Evolutionary conservation across 495 filamentous ascomycete species (phyloP).

Genomic region (Neurospora sp.): DNA sequence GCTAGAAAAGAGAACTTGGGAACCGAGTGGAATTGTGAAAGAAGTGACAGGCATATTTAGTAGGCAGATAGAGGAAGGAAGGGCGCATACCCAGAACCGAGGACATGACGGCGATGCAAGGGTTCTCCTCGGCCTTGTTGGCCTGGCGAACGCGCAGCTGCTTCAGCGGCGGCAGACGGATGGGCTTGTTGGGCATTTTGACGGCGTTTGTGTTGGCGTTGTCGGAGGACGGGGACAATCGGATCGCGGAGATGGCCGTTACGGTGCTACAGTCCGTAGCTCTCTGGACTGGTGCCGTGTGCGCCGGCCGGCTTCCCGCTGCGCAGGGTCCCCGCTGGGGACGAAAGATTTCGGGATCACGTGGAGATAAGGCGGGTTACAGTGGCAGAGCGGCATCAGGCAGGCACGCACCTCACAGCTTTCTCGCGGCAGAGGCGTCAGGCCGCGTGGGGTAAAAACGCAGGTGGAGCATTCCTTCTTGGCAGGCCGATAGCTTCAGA

Average conservation of each 20-base stretch:
- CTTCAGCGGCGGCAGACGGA: constrained; percentile 79
- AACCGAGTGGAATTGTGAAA: neutral
- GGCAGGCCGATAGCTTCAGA: neutral
- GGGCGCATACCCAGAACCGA: constrained; percentile 61
- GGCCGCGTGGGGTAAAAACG: neutral
- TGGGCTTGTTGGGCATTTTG: constrained; percentile 34
- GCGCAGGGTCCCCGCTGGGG: neutral
- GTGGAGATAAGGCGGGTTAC: constrained; percentile 15
- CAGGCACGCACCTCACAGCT: neutral
- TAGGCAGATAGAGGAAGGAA: neutral
- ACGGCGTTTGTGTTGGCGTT: neutral
- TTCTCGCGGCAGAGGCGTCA: neutral
- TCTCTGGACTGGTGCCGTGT: neutral
- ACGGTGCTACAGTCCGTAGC: neutral
- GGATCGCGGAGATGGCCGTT: constrained; percentile 7
- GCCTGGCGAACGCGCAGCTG: constrained; percentile 76
- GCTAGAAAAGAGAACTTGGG: neutral
- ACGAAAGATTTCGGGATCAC: constrained; percentile 15
- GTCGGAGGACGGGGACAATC: neutral
- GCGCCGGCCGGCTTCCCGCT: neutral
- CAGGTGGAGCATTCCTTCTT: neutral
- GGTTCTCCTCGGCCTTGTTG: constrained; percentile 63
- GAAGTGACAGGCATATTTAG: neutral
- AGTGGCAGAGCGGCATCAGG: neutral
- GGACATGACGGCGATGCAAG: constrained; percentile 77